phyloP scores from a whole-genome alignment of 1,284 basidiomycete species.

The Xerocomus minutiporus region DNA sequence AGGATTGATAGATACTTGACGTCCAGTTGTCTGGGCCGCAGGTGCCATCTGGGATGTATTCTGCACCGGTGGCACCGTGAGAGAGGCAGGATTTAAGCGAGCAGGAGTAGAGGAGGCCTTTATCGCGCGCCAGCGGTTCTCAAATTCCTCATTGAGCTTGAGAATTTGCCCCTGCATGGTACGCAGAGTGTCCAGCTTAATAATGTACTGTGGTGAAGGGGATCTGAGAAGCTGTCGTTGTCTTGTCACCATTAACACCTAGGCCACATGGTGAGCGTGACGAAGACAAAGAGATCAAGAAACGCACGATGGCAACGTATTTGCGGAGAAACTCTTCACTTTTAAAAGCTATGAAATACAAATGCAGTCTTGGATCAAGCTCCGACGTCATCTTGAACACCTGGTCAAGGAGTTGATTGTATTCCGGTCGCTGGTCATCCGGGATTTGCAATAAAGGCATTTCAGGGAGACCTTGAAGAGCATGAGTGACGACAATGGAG shows the following conservation, averaged over 20 bases:
- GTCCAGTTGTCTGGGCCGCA: slow-evolving; percentile 14
- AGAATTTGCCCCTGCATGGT: slow-evolving; percentile 46
- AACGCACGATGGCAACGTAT: slow-evolving; percentile 51
- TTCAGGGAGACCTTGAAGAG: slow-evolving; percentile 17
- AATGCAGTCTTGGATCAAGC: slow-evolving; percentile 47
- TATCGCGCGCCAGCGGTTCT: slow-evolving; percentile 24
- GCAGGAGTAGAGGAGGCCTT: slow-evolving; percentile 11
- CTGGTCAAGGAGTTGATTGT: slow-evolving; percentile 46
- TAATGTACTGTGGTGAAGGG: slow-evolving; percentile 47
- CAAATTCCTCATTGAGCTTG: slow-evolving; percentile 40
- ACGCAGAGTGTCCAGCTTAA: slow-evolving; percentile 42
- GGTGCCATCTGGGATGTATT: slow-evolving; percentile 11
- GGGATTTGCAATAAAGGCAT: slow-evolving; percentile 40
- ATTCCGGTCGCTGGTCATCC: slow-evolving; percentile 49
- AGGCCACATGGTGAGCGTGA: slow-evolving; percentile 6
- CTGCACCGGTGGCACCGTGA: slow-evolving; percentile 17
- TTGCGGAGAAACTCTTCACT: slow-evolving; percentile 44
- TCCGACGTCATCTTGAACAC: slow-evolving; percentile 42
- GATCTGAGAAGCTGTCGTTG: slow-evolving; percentile 47
- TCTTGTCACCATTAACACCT: slow-evolving; percentile 50
- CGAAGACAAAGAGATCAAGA: slow-evolving; percentile 16
- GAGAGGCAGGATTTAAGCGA: slow-evolving; percentile 13
- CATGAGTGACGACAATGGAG: slow-evolving; percentile 14
- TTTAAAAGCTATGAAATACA: slow-evolving; percentile 44
- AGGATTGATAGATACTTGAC: slow-evolving; percentile 17